phyloP scores from a whole-genome alignment of 176 grass and related monocot genomes.

The sorghum (Sorghum bicolor) region Sorghum_bicolor_NCBIv3 NC_012872.2:70455501-70456000 shows the following conservation, averaged over 20 bases:
- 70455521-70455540: background rate
- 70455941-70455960: constrained; percentile 24
- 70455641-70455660: constrained; percentile 14
- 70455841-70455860: constrained; percentile 40
- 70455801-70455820: background rate
- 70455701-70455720: constrained; percentile 39
- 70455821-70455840: background rate
- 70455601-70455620: constrained; percentile 48
- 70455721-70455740: constrained; percentile 56
- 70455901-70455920: constrained; percentile 4
- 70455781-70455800: constrained; percentile 18
- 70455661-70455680: background rate
- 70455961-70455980: constrained; percentile 40
- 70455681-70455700: constrained; percentile 25
- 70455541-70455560: background rate
- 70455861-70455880: constrained; percentile 8
- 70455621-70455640: constrained; percentile 33
- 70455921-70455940: constrained; percentile 48
- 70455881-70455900: constrained; percentile 35
- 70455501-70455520: constrained; percentile 19
- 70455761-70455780: constrained; percentile 32
- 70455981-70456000: constrained; percentile 44
- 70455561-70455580: background rate
- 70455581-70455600: constrained; percentile 33
- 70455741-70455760: constrained; percentile 46